phyloP scores from a whole-genome alignment of 352 stramenopile species.

The Globisporangium lucens region DNA sequence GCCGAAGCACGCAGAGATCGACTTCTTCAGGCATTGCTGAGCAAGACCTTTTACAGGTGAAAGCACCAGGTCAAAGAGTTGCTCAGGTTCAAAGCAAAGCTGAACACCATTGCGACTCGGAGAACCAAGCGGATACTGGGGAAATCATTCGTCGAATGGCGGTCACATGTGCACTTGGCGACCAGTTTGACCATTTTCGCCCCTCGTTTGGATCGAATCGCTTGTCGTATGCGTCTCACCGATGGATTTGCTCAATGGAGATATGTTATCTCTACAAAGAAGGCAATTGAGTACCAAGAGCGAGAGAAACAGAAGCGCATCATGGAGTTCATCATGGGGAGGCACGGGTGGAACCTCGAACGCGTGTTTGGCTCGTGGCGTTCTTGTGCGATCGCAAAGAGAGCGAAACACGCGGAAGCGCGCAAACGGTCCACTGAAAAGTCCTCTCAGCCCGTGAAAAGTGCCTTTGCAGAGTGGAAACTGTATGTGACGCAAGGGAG shows the following conservation, averaged over 20 bases:
- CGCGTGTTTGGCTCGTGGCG: constrained; percentile 35
- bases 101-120: background rate
- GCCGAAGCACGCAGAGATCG: background rate
- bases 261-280: constrained; percentile 13
- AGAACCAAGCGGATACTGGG: background rate
- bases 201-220: constrained; percentile 8
- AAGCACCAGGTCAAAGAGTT: background rate
- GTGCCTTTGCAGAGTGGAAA: background rate
- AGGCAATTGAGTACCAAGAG: constrained; percentile 8
- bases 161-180: background rate
- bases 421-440: background rate
- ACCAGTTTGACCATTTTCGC: background rate
- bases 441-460: background rate
- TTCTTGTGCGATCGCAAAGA: constrained; percentile 8
- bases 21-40: background rate
- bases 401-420: constrained; percentile 5
- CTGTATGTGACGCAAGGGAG: background rate
- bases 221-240: background rate
- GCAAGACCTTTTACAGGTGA: background rate
- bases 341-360: constrained; percentile 21
- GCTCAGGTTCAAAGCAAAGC: background rate
- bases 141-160: background rate
- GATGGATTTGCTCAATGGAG: constrained; percentile 15
- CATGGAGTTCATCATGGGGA: constrained; percentile 34
- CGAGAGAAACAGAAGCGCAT: constrained; percentile 31